Conservation (phyloP, 225 moss, liverwort and hornwort genomes). For the Polytrichum commune region DNA sequence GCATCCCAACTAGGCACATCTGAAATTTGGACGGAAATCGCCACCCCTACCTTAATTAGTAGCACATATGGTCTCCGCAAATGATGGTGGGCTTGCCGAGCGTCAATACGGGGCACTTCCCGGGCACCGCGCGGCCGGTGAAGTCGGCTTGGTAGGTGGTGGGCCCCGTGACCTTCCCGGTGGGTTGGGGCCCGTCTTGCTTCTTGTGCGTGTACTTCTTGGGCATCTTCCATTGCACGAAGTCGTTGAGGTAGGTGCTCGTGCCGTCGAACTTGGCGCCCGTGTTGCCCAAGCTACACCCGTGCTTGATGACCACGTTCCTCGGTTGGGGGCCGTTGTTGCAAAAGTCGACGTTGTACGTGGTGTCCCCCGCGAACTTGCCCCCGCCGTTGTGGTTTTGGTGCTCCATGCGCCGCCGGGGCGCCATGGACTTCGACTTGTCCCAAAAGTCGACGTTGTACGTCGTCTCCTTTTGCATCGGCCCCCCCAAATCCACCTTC, state of each 20-base stretch:
- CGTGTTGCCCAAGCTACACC: slow-evolving; percentile 24
- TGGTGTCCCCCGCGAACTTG: slow-evolving; percentile 25
- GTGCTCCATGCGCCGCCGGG: not conserved
- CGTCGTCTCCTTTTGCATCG: slow-evolving; percentile 31
- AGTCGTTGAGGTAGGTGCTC: slow-evolving; percentile 46
- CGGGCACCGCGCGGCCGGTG: slow-evolving; percentile 1
- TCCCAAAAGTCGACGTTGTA: slow-evolving; percentile 43
- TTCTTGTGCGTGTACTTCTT: slow-evolving; percentile 13
- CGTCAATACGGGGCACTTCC: slow-evolving; percentile 8
- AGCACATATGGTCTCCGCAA: slow-evolving; percentile 57
- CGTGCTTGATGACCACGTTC: slow-evolving; percentile 11
- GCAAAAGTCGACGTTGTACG: slow-evolving; percentile 25
- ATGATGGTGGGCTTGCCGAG: slow-evolving; percentile 27
- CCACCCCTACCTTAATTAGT: too few relatives aligned
- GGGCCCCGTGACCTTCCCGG: slow-evolving; percentile 14
- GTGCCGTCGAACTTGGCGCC: slow-evolving; percentile 38
- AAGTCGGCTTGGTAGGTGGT: slow-evolving; percentile 35
- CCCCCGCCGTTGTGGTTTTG: slow-evolving; percentile 11
- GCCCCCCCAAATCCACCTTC: not conserved
- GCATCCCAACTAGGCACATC: too few relatives aligned
- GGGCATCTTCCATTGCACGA: slow-evolving; percentile 38
- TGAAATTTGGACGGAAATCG: too few relatives aligned
- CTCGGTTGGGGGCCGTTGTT: slow-evolving; percentile 4
- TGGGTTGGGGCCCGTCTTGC: slow-evolving; percentile 14
- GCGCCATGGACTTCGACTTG: slow-evolving; percentile 28